Conservation (phyloP, 2,329 filamentous ascomycete genomes). For the Fusarium redolens region DNA sequence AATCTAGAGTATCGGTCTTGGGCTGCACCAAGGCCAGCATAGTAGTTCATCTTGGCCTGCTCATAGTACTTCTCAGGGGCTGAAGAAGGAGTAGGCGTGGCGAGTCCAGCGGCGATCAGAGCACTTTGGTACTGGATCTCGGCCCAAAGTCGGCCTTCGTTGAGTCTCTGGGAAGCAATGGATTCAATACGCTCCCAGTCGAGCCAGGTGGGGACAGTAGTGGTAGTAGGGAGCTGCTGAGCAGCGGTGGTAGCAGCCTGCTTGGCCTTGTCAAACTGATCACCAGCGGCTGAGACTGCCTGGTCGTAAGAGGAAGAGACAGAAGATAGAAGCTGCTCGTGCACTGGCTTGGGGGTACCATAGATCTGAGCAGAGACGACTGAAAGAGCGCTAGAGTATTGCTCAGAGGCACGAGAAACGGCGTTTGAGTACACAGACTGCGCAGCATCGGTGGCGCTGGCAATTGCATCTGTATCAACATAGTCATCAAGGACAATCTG, state of each 20-base stretch:
- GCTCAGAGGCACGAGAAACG: constrained; percentile 72
- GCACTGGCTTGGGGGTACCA: constrained; percentile 75
- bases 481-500: constrained; percentile 64
- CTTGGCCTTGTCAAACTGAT: constrained; percentile 66
- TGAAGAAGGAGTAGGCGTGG: constrained; percentile 62
- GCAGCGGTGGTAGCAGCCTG: constrained; percentile 62
- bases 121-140: constrained; percentile 77
- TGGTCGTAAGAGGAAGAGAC: constrained; percentile 76
- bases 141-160: constrained; percentile 76
- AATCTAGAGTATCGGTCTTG: constrained; percentile 84
- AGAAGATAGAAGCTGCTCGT: constrained; percentile 76
- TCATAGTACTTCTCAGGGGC: constrained; percentile 68
- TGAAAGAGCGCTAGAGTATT: constrained; percentile 75
- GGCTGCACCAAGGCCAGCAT: constrained; percentile 80
- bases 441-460: constrained; percentile 57
- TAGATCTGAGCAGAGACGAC: constrained; percentile 74
- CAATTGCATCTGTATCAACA: constrained; percentile 49
- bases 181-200: constrained; percentile 66
- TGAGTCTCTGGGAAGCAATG: constrained; percentile 76
- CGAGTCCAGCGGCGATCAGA: constrained; percentile 72
- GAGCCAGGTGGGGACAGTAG: constrained; percentile 54
- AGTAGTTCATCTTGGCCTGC: constrained; percentile 75
- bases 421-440: constrained; percentile 73
- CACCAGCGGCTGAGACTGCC: constrained; percentile 71
- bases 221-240: constrained; percentile 60